Base-by-base conservation (phyloP, 2,329 filamentous ascomycete genomes). In the Lasiodiplodia gonubiensis region DNA sequence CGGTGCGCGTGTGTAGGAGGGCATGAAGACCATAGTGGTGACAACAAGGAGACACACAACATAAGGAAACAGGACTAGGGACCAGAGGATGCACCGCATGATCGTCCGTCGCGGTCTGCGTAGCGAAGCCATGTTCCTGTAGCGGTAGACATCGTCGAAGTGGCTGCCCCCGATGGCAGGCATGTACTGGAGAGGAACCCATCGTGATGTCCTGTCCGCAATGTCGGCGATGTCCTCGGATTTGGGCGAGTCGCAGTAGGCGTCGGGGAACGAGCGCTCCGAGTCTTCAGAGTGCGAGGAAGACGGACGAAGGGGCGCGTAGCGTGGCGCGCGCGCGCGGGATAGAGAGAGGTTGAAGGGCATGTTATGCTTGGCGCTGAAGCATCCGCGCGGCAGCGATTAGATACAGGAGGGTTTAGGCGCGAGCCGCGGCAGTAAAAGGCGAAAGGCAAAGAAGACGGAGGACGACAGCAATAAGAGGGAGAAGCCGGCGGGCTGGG, bases 1-100 rank as follows among this genome's bases (percentile, higher is more conserved):
- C 6, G 86, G 86, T 18, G 80, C 81, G 67, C 80, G 76, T 2
- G 86, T 86, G 73, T 88, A 88, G 4, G 86, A 87, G 8, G 86
- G 86, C 55, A 82, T 80, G 71, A 88, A 82, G 23, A 84, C 75
- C 53, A 80, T 80, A 2, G 80, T 81, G 51, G 84, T 72, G 25
- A 85, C 68, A 21, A 83, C 73, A 5, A 85, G 74, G 55, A 74
- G 67, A 42, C 75, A 67, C 54, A 73, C 69, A 48, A 79, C 63
- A 67, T 76, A 78, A 2, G 76, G 77, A 12, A 78, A 66, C 4
- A 72, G 72, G 68, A 77, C 76, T 64, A 76, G 14, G 12, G 68
- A 67, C 72, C 74, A 79, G 70, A 75, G 77, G 16, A 77, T 54
- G 49, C 55, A 51, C 8, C 67, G 63, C 48, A 61, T 30, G 11